Percentiles rank a stretch among this genome's conserved stretches.
Evolutionary conservation across 2,329 filamentous ascomycete genomes (phyloP).

Genomic region (Pleurostoma richardsiae): DNA sequence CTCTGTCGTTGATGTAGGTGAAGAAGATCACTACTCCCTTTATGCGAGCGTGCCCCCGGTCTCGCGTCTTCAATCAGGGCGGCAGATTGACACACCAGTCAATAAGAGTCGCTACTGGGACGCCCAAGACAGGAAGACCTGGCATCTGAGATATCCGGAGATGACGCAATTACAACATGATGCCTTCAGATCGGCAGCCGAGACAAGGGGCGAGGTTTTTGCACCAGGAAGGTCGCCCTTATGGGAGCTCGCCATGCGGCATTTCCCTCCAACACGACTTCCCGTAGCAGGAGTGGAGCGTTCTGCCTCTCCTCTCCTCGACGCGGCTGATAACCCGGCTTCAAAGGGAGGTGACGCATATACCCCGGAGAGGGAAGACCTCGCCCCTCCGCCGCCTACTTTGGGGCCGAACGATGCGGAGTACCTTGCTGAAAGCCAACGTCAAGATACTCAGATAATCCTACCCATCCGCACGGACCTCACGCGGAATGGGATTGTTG

Average conservation of each 20-base stretch:
- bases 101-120: slow-evolving; percentile 56
- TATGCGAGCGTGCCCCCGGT: slow-evolving; percentile 46
- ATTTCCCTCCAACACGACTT: slow-evolving; percentile 43
- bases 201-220: slow-evolving; percentile 47
- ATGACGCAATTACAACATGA: slow-evolving; percentile 57
- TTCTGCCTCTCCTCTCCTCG: too few relatives aligned
- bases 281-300: slow-evolving; percentile 8
- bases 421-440: slow-evolving; percentile 25
- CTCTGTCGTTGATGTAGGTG: slow-evolving; percentile 19
- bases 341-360: too few relatives aligned
- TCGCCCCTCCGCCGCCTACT: slow-evolving; percentile 7
- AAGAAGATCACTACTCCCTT: slow-evolving; percentile 38
- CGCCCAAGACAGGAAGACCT: slow-evolving; percentile 44
- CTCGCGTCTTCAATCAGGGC: slow-evolving; percentile 41
- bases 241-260: slow-evolving; percentile 53
- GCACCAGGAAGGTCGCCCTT: slow-evolving; percentile 42
- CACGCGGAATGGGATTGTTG: slow-evolving; percentile 43
- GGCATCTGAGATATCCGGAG: slow-evolving; percentile 58
- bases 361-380: too few relatives aligned
- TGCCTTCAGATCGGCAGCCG: slow-evolving; percentile 48
- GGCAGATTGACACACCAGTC: slow-evolving; percentile 53
- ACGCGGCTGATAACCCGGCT: too few relatives aligned
- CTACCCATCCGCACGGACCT: slow-evolving; percentile 26
- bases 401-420: slow-evolving; percentile 5
- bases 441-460: slow-evolving; percentile 27